Evolutionary conservation across 768 basidiomycete genomes (phyloP).

Genomic region (Crepidotus variabilis): DNA sequence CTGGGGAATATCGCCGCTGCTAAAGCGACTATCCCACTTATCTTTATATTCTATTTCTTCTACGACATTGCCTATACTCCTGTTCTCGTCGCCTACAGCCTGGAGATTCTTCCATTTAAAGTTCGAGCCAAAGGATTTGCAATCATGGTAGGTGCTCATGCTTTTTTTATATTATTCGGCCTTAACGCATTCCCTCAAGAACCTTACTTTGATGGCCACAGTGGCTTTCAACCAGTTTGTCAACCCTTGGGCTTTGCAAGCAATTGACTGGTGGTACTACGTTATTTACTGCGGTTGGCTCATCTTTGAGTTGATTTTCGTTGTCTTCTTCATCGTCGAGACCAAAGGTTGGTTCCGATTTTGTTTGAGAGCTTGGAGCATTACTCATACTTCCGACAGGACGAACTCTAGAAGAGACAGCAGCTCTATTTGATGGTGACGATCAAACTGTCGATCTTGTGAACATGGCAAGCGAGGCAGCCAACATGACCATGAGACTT

Average conservation of each 20-base stretch:
- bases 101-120: conserved; percentile 79
- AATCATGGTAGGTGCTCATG: conserved; percentile 48
- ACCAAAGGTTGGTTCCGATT: conserved; percentile 46
- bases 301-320: conserved; percentile 54
- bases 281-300: conserved; percentile 66
- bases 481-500: conserved; percentile 31
- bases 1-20: conserved; percentile 37
- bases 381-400: conserved; percentile 27
- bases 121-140: conserved; percentile 82
- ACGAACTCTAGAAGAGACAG: conserved; percentile 70
- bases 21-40: conserved; percentile 60
- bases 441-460: conserved; percentile 39
- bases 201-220: conserved; percentile 58
- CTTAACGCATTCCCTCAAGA: conserved; percentile 30
- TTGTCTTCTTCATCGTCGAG: conserved; percentile 53
- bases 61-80: conserved; percentile 78
- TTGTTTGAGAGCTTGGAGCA: background rate
- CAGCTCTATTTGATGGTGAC: conserved; percentile 67
- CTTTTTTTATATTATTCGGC: background rate
- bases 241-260: conserved; percentile 69
- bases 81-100: conserved; percentile 54
- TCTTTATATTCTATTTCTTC: conserved; percentile 54
- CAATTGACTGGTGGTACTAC: conserved; percentile 58
- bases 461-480: conserved; percentile 46
- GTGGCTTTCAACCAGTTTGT: conserved; percentile 79